These are phyloP conservation scores for Sporisorium scitamineum DNA, from an alignment of 1,284 basidiomycete genomes.

Conservation along the genomic window DNA sequence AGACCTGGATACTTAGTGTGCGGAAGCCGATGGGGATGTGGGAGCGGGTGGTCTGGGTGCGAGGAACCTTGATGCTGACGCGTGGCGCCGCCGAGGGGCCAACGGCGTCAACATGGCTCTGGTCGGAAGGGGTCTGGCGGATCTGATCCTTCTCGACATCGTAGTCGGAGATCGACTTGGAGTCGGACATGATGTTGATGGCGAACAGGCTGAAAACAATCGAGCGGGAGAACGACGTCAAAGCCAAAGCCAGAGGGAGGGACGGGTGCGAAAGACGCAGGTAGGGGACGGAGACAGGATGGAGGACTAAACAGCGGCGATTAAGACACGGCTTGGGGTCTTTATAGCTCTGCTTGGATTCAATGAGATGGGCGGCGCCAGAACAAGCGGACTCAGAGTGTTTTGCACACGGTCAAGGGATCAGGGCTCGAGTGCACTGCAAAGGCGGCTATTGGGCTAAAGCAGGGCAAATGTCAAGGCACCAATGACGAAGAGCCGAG, in stretches of 20 bases:
- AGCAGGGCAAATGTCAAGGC: background rate
- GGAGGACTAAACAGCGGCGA: no score
- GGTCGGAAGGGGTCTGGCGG: constrained; percentile 18
- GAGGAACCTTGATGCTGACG: constrained; percentile 43
- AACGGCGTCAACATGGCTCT: constrained; percentile 15
- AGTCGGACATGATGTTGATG: constrained; percentile 28
- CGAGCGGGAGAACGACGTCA: constrained; percentile 19
- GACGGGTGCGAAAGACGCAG: background rate
- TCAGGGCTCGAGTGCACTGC: background rate
- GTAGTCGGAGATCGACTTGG: constrained; percentile 33
- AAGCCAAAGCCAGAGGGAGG: constrained; percentile 13
- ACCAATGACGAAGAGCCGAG: background rate
- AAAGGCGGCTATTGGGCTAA: background rate
- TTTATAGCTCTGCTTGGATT: constrained; percentile 1
- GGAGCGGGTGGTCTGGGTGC: constrained; percentile 42
- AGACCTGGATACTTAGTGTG: constrained; percentile 62
- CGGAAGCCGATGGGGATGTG: constrained; percentile 60
- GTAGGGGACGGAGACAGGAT: constrained; percentile 3
- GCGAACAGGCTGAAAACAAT: constrained; percentile 14
- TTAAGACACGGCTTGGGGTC: background rate
- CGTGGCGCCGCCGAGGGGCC: constrained; percentile 26
- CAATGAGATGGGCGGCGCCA: background rate
- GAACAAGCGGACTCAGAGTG: background rate
- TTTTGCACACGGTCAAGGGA: background rate
- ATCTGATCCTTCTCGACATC: constrained; percentile 43